phyloP scores from a whole-genome alignment of 768 basidiomycete species.

The Pulveroboletus ravenelii region DNA sequence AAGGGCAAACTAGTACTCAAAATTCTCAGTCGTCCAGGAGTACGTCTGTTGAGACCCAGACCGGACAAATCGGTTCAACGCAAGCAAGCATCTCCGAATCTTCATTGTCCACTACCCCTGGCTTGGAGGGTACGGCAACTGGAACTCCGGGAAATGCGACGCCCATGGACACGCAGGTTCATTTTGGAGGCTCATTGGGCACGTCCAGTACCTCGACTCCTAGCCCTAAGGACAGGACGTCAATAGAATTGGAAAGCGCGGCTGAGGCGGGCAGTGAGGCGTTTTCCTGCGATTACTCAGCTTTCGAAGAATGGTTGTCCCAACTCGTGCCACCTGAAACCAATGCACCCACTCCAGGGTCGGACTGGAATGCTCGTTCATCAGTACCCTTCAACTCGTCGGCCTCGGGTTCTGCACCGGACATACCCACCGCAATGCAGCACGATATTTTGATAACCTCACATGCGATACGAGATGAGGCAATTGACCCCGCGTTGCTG shows the following conservation, averaged over 20 bases:
- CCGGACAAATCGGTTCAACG: background rate
- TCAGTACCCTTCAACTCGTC: constrained; percentile 2
- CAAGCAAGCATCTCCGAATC: background rate
- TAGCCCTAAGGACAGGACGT: constrained; percentile 7
- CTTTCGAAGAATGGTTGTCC: constrained; percentile 49
- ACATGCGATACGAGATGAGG: constrained; percentile 15
- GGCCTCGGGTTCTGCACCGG: background rate
- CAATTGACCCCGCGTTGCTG: constrained; percentile 32
- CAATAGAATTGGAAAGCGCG: constrained; percentile 6
- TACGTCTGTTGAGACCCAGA: constrained; percentile 16
- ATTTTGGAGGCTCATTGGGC: constrained; percentile 39
- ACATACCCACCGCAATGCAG: background rate
- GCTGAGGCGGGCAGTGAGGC: constrained; percentile 6
- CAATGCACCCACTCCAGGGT: constrained; percentile 6
- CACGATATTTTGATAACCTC: background rate
- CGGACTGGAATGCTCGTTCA: constrained; percentile 2
- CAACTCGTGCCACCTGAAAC: constrained; percentile 35
- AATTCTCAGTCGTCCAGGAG: constrained; percentile 31
- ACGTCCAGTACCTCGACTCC: constrained; percentile 7
- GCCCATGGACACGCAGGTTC: constrained; percentile 26
- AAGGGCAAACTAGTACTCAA: constrained; percentile 31
- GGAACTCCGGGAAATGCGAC: background rate
- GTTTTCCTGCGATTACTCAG: constrained; percentile 32
- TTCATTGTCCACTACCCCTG: background rate
- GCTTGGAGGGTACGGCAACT: background rate